Conservation (phyloP, 2,329 filamentous ascomycete genomes). For the Alternaria arbusti region DNA sequence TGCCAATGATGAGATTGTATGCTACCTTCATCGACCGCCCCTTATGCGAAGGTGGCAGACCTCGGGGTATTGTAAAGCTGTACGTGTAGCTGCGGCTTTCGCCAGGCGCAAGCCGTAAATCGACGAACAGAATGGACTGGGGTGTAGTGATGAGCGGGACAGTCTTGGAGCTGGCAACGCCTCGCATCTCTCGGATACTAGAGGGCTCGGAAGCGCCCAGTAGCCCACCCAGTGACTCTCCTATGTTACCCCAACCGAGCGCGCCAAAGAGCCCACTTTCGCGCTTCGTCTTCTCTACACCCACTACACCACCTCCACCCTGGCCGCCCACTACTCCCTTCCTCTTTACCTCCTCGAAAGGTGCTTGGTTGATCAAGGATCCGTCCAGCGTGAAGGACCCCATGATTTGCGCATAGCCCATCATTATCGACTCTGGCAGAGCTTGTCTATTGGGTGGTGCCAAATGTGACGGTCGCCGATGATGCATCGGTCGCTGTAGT, state of each 20-base stretch:
- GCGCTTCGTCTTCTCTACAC: conserved; percentile 75
- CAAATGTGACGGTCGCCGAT: conserved; percentile 39
- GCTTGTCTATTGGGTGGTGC: conserved; percentile 39
- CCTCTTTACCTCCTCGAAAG: conserved; percentile 94
- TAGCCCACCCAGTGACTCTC: conserved; percentile 85
- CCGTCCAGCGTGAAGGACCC: conserved; percentile 92
- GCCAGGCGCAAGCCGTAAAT: conserved; percentile 83
- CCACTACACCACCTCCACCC: conserved; percentile 80
- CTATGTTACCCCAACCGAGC: conserved; percentile 87
- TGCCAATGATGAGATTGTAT: conserved; percentile 90
- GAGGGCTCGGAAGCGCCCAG: conserved; percentile 87
- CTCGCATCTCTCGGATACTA: conserved; percentile 94
- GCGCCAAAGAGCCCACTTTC: conserved; percentile 81
- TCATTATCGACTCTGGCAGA: conserved; percentile 83
- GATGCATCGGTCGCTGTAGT: conserved; percentile 47
- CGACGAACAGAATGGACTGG: conserved; percentile 94
- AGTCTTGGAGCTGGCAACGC: conserved; percentile 81
- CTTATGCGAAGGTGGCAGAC: conserved; percentile 87
- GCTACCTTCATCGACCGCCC: conserved; percentile 93
- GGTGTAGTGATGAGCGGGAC: conserved; percentile 93
- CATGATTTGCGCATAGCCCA: conserved; percentile 95
- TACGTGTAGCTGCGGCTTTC: conserved; percentile 90
- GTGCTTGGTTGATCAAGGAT: conserved; percentile 84
- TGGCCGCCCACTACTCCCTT: conserved; percentile 90
- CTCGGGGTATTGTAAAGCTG: conserved; percentile 81